Percentiles rank a stretch among this genome's conserved stretches.
Conservation (phyloP, 108 stramenopile species). For the Cyclotella cryptica region DNA sequence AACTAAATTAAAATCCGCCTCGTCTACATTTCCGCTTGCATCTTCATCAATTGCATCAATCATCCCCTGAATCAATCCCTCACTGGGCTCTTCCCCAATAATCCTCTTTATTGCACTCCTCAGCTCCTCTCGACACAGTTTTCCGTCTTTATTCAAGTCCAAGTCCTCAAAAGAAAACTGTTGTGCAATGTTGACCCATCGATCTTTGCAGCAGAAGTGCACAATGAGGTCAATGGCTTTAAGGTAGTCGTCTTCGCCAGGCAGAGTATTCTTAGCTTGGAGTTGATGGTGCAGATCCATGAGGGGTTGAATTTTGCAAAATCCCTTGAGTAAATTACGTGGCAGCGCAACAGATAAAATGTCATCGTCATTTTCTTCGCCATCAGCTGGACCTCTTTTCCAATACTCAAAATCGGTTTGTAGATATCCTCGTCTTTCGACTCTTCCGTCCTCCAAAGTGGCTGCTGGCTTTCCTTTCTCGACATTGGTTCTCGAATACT, state of each 20-base stretch:
- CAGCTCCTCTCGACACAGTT: conserved; percentile 66
- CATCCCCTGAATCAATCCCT: conserved; percentile 75
- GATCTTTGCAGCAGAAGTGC: conserved; percentile 66
- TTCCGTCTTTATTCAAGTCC: conserved; percentile 75
- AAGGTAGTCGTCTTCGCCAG: conserved; percentile 69
- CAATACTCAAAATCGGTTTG: conserved; percentile 76
- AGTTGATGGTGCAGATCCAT: conserved; percentile 68
- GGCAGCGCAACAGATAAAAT: conserved; percentile 71
- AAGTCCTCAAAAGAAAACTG: conserved; percentile 62
- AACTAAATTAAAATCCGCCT: conserved; percentile 67
- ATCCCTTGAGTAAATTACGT: conserved; percentile 79
- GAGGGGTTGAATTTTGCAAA: conserved; percentile 81
- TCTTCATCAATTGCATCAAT: conserved; percentile 74
- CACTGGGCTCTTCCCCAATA: conserved; percentile 64
- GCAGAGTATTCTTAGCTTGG: conserved; percentile 53
- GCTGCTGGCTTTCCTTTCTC: conserved; percentile 54
- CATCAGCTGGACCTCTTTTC: background rate
- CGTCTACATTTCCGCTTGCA: conserved; percentile 72
- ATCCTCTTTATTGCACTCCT: conserved; percentile 47
- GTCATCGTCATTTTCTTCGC: conserved; percentile 41
- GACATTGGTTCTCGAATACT: conserved; percentile 63
- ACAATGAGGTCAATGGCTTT: conserved; percentile 73
- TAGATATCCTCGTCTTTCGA: conserved; percentile 67
- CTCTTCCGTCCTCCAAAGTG: conserved; percentile 30
- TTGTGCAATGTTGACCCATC: conserved; percentile 58